Conservation (phyloP, 2,329 filamentous ascomycete genomes). For the Nakataea oryzae region DNA sequence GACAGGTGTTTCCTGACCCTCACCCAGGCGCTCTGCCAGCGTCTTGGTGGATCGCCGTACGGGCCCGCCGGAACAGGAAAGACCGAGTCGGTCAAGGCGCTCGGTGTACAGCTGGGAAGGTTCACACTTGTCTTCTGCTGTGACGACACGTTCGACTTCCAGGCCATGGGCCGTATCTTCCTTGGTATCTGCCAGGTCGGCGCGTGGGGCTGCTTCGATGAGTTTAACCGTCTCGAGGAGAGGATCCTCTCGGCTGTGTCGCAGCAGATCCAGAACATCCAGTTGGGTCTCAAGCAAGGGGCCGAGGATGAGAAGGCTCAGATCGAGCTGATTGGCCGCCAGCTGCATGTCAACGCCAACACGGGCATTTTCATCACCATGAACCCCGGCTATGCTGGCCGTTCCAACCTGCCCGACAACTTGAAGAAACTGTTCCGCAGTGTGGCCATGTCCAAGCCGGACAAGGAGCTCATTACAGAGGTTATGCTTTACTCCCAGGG, state of each 20-base stretch:
- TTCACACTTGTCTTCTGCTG: conserved; percentile 99
- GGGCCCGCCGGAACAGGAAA: conserved; percentile 97
- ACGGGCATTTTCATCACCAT: conserved; percentile 99
- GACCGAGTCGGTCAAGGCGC: conserved; percentile 96
- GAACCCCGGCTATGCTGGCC: conserved; percentile 97
- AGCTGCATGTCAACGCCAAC: conserved; percentile 79
- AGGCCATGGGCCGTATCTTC: conserved; percentile 99
- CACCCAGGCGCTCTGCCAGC: conserved; percentile 89
- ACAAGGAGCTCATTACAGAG: conserved; percentile 98
- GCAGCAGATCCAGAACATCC: conserved; percentile 98
- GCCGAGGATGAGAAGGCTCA: conserved; percentile 73
- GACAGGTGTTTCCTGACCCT: conserved; percentile 98
- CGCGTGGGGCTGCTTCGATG: conserved; percentile 99
- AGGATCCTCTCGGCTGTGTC: conserved; percentile 96
- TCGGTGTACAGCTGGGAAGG: conserved; percentile 89
- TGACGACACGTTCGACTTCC: conserved; percentile 99
- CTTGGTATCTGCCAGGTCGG: conserved; percentile 97
- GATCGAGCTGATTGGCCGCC: conserved; percentile 89
- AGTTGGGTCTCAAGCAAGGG: conserved; percentile 83
- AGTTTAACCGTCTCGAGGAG: conserved; percentile 98
- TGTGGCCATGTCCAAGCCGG: conserved; percentile 98
- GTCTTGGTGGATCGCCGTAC: conserved; percentile 92
- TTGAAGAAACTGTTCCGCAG: conserved; percentile 99
- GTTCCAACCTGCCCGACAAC: conserved; percentile 96
- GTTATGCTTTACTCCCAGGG: conserved; percentile 99